Evolutionary conservation across 805 yeast species (phyloP), one percentile per base, ranked within the genome.

Genomic region (Pichia nakasei): DNA sequence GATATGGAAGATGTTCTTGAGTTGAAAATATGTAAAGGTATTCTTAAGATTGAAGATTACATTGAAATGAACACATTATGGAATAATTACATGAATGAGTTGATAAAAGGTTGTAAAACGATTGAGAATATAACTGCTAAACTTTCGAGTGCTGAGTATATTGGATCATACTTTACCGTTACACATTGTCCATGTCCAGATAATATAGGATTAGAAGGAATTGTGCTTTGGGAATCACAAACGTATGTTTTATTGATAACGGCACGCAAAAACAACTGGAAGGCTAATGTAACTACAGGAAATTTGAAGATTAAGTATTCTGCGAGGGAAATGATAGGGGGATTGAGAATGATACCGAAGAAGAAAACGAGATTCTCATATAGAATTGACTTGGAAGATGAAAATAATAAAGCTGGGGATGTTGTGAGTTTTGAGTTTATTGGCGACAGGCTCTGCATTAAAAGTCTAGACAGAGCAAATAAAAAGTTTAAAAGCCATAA

Each of bases 181-280:
- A 53, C 68, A 2, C 72, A 76, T 38, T 69, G 85, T n/a, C 62
- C 64, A 19, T 82, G 81, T 53, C 64, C 69, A 5, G 72, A 76
- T 40, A 56, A 75, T 44, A 68, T 81, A 8, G 94, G 93, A 0
- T 53, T 71, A 27, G 51, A 67, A 33, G 97, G 97, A 0, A 83
- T 88, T 5, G 85, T 88, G 2, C 65, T 85, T 2, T 85, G 93
- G 83, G 97, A 88, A 57, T 74, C 91, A 9, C 87, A 83, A 58
- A 77, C 78, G 51, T 73, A 75, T 47, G 82, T 85, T 55, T 71
- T 85, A 3, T 55, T 87, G 38, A 78, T 80, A 12, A 72, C 79
- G 1, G 73, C 73, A 3, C 56, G 73, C 37, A 54, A 55, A 9
- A 61, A 59, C 22, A 65, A 58, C 46, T 67, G 72, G 72, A 66